Evolutionary conservation across 805 yeast species (phyloP), one percentile per base, ranked within the genome.

Genomic region (Vanderwaltozyma verrucispora): DNA sequence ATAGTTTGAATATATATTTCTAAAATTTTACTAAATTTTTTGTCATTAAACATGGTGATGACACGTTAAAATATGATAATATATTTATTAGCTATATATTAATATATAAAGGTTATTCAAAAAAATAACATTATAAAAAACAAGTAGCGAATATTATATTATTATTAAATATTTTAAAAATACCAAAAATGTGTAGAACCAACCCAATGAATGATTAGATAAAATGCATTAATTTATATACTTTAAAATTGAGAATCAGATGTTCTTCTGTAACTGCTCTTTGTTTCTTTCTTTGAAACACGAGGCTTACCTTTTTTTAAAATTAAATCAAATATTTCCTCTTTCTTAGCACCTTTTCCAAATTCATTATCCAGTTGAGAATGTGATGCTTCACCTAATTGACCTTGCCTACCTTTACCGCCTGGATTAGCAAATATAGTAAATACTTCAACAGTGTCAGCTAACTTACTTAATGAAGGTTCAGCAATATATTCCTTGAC

Each of bases 321-420:
- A 35, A 86, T 80, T 35, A 59, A 53, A 38, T 70, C 69, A 39
- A 85, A 69, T n/a, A 72, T 68, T 20, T 73, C 78, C 37, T 79
- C 84, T 3, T 57, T 50, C 29, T 62, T 64, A 34, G 68, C 62
- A 9, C 46, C 52, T 19, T 71, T 64, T 21, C 87, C 89, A 46
- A 86, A 85, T 51, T 84, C 92, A 44, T 71, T 71, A 35, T 68
- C 69, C 28, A 85, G 54, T 42, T 77, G 81, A 15, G 66, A 63
- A 39, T 74, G 71, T 7, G 89, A 79, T 2, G 89, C 94, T 49
- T 74, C 77, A 36, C 79, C 83, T 19, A 81, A 54, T 8, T 70
- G 68, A 39, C 95, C 95, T 48, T 75, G 82, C 3, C 75, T 63
- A 24, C 94, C 95, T 29, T 63, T 63, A 32, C 83, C 80, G 18